Evolutionary conservation across 1,284 basidiomycete species (phyloP), one percentile per base, ranked within the genome.

Genomic region (Leccinum ambiguum): DNA sequence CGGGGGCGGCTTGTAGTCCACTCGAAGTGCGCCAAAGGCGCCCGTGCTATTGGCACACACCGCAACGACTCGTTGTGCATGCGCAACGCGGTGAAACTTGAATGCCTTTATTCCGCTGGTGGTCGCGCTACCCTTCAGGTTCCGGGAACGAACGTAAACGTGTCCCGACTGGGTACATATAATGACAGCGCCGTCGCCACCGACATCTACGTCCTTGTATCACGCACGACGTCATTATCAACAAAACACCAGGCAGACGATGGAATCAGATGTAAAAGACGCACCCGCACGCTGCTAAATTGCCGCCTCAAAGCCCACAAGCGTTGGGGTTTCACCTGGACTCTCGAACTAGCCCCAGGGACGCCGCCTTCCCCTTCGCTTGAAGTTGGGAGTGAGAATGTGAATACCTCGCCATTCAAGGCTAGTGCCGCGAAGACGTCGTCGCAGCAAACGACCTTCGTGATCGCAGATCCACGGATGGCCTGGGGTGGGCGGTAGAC

Each of bases 151-250:
- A 23, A 96, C 85, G 72, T 93, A 98, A 36, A 98, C 96, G 71
- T 98, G 96, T 0, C 97, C 97, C 1, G 96, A 96, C 69, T 92
- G 89, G 0, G 97, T 98, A 78, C 94, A 97, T 54, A 98, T 84
- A 71, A 98, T 91, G 71, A 98, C 86, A 7, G 91, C 87, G 2
- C 96, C 94, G 69, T 98, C 95, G 1, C 87, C 81, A 14, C 96
- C 94, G 21, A 98, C 83, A 0, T 94, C 96, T 8, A 97, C 91
- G 74, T 98, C 96, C 84, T 91, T 74, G 16, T 73, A 59, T 33
- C 39, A 39, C 43, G 58, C 64, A 65, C 30, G 45, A 43, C 67
- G 41, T 57, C 9, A 30, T 66, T 18, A 23, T 43, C 9, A 58
- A 64, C 3, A 45, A 43, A 53, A 23, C 45, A 54, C 57, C 10